Evolutionary conservation across 179 eudicot species (phyloP).

Genomic region (Spinacia oleracea): DNA sequence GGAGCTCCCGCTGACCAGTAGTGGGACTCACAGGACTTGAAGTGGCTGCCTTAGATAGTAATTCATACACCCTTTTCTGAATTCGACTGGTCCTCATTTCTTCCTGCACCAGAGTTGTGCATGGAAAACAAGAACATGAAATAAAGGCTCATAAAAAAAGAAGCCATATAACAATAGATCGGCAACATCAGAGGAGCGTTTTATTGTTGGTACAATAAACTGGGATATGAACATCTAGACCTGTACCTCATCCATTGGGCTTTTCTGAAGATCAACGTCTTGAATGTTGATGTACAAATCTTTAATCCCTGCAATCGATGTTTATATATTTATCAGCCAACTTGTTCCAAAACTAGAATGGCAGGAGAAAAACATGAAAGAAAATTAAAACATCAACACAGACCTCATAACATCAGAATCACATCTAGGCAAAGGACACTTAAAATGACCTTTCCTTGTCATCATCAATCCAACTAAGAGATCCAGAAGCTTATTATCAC

Average conservation of each 20-base stretch:
- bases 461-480: not conserved
- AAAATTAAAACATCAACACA: not conserved
- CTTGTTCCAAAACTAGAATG: not conserved
- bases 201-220: not conserved
- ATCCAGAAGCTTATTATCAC: not conserved
- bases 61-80: conserved; percentile 67
- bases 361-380: not conserved
- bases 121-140: conserved; percentile 5
- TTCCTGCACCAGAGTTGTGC: conserved; percentile 53
- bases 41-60: conserved; percentile 70
- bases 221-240: conserved; percentile 1
- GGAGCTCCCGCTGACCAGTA: conserved; percentile 72
- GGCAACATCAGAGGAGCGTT: conserved; percentile 8
- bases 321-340: not conserved
- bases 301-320: conserved; percentile 58
- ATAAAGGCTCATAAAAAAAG: not conserved
- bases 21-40: conserved; percentile 37
- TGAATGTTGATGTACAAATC: conserved; percentile 59
- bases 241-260: conserved; percentile 75
- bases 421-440: not conserved
- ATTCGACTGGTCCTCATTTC: conserved; percentile 78
- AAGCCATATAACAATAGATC: not conserved
- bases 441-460: not conserved
- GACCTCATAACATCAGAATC: not conserved
- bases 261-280: conserved; percentile 67